Base-by-base conservation (phyloP, 208 protist genomes). In the Entamoeba histolytica region DNA sequence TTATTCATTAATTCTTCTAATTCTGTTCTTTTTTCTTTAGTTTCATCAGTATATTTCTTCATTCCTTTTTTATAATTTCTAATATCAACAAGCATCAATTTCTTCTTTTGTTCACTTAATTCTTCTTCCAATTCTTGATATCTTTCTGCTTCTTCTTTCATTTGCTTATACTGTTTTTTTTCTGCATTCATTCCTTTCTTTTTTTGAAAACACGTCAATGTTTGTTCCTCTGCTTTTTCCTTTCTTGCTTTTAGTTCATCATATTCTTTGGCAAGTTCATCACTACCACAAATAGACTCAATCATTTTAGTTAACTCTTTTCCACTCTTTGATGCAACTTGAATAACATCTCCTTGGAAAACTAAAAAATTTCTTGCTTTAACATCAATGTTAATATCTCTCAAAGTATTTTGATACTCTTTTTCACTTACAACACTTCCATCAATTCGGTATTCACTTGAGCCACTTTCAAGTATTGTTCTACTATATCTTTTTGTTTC, bases 291-390 rank as follows among this genome's bases (percentile, higher is more conserved):
- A 35, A 99, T 96, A 51, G 97, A 93, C 94, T 99, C 98, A 15
- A 99, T 96, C n/a, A 99, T 93, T 50, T 96, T 96, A 8, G 98
- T 98, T 28, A 99, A 95, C 93, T 99, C 97, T 92, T 97, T 96
- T 31, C 97, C 96, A 49, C 95, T 97, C 93, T 98, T 98, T n/a
- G 96, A 96, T 5, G 98, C 98, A 5, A 99, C 95, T 3, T 94
- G 95, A 91, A 98, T 97, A 8, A 99, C 98, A 93, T 99, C 97
- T 94, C 98, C 98, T 95, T 99, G 98, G 92, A 96, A 97, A 2
- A 97, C 96, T 31, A 97, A 94, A 91, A 99, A 99, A 92, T 98
- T 98, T 92, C 96, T 96, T 0, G 97, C 96, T 69, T 98, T 97
- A 31, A 96, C 92, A 28, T 98, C 92, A 87, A 99, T 96, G 73